Evolutionary conservation across 805 yeast genomes (phyloP).

Genomic region (Cyberlindnera lachancei): DNA sequence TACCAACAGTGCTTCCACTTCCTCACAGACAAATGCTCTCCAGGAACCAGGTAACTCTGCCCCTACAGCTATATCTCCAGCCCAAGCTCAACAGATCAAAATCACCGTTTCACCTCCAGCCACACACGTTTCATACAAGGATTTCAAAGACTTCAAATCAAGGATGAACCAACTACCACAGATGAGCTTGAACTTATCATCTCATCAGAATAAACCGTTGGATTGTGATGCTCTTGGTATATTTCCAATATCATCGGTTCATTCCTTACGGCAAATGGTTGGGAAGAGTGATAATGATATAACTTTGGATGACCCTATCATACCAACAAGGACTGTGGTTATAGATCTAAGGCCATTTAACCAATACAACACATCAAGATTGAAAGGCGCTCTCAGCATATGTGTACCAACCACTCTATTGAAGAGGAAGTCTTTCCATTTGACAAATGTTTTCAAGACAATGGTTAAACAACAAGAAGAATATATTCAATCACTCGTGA

Average conservation of each 20-base stretch:
- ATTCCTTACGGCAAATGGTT: no score
- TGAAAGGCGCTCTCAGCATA: slow-evolving; percentile 59
- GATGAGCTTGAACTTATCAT: slow-evolving; percentile 8
- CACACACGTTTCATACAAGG: slow-evolving; percentile 2
- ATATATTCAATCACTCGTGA: slow-evolving; percentile 2
- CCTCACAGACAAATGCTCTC: no score
- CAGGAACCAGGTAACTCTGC: no score
- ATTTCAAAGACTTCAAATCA: slow-evolving; percentile 4
- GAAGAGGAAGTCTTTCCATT: slow-evolving; percentile 39
- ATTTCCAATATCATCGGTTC: slow-evolving; percentile 5
- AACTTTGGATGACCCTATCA: neutral
- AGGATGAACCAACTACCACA: slow-evolving; percentile 7
- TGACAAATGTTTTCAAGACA: slow-evolving; percentile 22
- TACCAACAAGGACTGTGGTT: slow-evolving; percentile 9
- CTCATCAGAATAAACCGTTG: slow-evolving; percentile 9
- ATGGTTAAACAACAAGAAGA: slow-evolving; percentile 19
- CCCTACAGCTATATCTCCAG: no score
- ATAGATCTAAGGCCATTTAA: slow-evolving; percentile 75
- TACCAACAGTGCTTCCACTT: no score
- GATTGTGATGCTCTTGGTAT: slow-evolving; percentile 8
- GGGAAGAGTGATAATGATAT: slow-evolving; percentile 6
- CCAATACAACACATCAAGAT: slow-evolving; percentile 55
- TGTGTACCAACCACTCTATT: slow-evolving; percentile 85
- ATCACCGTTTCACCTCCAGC: slow-evolving; percentile 11
- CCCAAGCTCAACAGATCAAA: no score